Evolutionary conservation across 2,329 filamentous ascomycete genomes (phyloP), one percentile per base, ranked within the genome.

Genomic region (Coniochaeta sp.): DNA sequence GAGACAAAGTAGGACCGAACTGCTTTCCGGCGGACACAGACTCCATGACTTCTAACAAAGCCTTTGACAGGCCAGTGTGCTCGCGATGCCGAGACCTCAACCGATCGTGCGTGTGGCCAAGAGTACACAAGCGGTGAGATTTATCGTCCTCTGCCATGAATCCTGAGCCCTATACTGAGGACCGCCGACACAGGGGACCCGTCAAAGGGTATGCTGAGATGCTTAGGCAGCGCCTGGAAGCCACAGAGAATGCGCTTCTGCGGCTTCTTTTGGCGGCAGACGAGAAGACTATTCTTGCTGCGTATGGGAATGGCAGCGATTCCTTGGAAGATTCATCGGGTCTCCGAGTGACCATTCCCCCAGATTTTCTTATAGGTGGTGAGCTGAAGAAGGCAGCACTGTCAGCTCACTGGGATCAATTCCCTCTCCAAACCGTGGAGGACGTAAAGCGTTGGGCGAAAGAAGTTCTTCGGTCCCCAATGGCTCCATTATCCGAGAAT

Each of bases 381-480:
- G 54, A 57, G 54, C n/a, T 57, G 31, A 57, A 38, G 54, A 57
- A 57, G 31, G 54, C 54, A 26, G 31, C 54, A 4, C n/a, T 57
- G 31, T 17, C 22, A 24, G 34, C 54, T 12, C 54, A 57, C 7
- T 57, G 54, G 54, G 54, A 57, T 14, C 28, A 38, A n/a, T 57
- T 57, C 34, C 54, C 54, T 19, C 54, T 57, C 28, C 28, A 22
- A 14, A 57, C 54, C 2, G 28, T n/a, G 3, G 54, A 57, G 4
- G 54, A 57, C 2, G 31, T 57, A 6, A 57, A 22, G 17, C n/a
- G 31, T 36, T 57, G 54, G 54, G 54, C 54, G 17, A 38, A 38
- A 7, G 54, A 34, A 38, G 31, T 36, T 3, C 43, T 47, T 4
- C 31, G 8, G 31, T 19, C 54, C 3, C 12, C 54, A 7, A 38